phyloP scores from a whole-genome alignment of 805 yeast species.

The Saccharomycopsis selenospora region DNA sequence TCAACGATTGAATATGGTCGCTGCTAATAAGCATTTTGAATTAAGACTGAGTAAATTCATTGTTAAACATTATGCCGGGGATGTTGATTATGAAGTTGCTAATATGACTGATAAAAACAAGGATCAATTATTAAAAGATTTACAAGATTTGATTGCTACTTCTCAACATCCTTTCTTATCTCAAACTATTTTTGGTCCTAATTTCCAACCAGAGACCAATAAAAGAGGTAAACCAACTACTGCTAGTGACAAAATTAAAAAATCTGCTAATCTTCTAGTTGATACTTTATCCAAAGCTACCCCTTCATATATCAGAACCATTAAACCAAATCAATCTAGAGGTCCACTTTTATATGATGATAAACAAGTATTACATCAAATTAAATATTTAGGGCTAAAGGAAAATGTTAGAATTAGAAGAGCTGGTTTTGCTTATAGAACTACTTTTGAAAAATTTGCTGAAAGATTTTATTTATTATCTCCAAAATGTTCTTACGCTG shows the following conservation, averaged over 20 bases:
- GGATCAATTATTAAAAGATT: slow-evolving; percentile 84
- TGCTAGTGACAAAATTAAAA: slow-evolving; percentile 90
- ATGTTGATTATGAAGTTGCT: slow-evolving; percentile 82
- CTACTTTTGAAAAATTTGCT: slow-evolving; percentile 91
- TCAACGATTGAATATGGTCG: slow-evolving; percentile 79
- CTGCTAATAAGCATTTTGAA: slow-evolving; percentile 81
- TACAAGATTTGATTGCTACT: slow-evolving; percentile 69
- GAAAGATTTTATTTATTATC: slow-evolving; percentile 88
- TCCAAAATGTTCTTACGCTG: slow-evolving; percentile 87
- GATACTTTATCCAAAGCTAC: slow-evolving; percentile 84
- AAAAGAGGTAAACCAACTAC: slow-evolving; percentile 84
- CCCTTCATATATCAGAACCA: slow-evolving; percentile 95
- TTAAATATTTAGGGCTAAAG: slow-evolving; percentile 90
- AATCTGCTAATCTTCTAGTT: slow-evolving; percentile 83
- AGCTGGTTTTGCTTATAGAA: slow-evolving; percentile 98
- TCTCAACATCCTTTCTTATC: slow-evolving; percentile 58
- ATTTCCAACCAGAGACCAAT: slow-evolving; percentile 55
- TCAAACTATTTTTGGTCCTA: slow-evolving; percentile 34
- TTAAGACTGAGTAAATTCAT: slow-evolving; percentile 80
- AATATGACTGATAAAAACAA: slow-evolving; percentile 96
- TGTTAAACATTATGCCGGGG: slow-evolving; percentile 97
- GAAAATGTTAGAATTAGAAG: slow-evolving; percentile 96
- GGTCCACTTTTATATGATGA: slow-evolving; percentile 86
- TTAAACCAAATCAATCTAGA: slow-evolving; percentile 91
- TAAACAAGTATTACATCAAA: slow-evolving; percentile 87